A percentile compares a stretch with the other conserved stretches of the same genome.
Conservation (phyloP, 2,329 filamentous ascomycete species). For the Daldinia sp. region DNA sequence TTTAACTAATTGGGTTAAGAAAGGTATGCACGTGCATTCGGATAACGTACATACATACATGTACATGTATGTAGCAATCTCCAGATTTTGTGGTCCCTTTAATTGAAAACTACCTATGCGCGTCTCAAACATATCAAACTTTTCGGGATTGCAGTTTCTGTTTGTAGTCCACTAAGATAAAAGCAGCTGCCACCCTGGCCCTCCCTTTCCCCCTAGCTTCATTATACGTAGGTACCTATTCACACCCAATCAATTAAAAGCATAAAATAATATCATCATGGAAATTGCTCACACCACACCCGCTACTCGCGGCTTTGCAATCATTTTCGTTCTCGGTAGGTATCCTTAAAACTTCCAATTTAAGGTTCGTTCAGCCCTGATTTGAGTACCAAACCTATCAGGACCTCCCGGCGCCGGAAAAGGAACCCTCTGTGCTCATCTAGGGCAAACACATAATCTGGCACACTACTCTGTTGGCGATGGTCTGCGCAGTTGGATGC, state of each 20-base stretch:
- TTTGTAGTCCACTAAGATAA: too few relatives aligned
- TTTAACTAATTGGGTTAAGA: background rate
- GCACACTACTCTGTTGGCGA: background rate
- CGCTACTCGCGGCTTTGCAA: background rate
- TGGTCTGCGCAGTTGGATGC: background rate
- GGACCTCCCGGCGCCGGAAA: constrained; percentile 5
- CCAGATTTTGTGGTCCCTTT: background rate
- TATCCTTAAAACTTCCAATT: background rate
- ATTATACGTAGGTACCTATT: background rate
- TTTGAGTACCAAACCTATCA: background rate
- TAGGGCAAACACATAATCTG: background rate
- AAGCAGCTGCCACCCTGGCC: too few relatives aligned
- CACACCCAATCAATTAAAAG: too few relatives aligned
- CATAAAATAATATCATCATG: background rate
- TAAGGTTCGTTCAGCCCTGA: background rate
- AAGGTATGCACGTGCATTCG: too few relatives aligned
- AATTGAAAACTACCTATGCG: background rate
- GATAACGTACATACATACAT: background rate
- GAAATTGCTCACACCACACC: background rate
- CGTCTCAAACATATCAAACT: too few relatives aligned
- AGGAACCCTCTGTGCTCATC: background rate
- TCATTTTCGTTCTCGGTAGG: constrained; percentile 3
- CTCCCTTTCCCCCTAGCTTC: too few relatives aligned
- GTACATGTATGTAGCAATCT: background rate
- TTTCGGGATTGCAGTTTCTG: too few relatives aligned